Evolutionary conservation across 164 flowering plant genomes (phyloP).

Genomic region (Piper longum): DNA sequence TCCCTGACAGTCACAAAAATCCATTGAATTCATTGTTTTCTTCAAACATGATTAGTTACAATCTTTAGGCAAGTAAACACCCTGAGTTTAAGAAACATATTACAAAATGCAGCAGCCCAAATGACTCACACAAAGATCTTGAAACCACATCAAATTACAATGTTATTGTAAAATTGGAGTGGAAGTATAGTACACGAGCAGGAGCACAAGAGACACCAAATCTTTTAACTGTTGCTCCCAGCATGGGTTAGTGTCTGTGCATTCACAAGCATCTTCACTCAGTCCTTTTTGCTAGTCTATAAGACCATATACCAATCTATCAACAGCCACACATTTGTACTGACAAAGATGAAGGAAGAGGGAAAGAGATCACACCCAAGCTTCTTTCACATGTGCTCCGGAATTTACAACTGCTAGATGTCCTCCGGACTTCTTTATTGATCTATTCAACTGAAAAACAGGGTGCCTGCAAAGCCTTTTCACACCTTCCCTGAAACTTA

Average conservation of each 20-base stretch:
- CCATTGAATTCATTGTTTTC: too few species aligned
- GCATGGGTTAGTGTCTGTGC: background rate
- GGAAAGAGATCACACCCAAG: slow-evolving; percentile 19
- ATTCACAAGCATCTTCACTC: background rate
- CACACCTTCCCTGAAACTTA: slow-evolving; percentile 55
- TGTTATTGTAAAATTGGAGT: too few species aligned
- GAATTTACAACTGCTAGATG: slow-evolving; percentile 30
- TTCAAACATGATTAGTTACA: too few species aligned
- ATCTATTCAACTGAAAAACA: slow-evolving; percentile 55
- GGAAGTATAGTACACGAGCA: too few species aligned
- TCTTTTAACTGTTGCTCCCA: background rate
- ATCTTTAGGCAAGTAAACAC: too few species aligned
- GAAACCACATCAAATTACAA: background rate
- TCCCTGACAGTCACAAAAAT: too few species aligned
- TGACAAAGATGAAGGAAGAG: background rate
- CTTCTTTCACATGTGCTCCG: slow-evolving; percentile 29
- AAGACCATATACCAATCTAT: background rate
- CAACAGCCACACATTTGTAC: background rate
- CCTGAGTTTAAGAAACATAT: too few species aligned
- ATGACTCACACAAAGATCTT: background rate
- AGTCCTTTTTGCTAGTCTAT: background rate
- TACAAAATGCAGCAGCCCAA: background rate
- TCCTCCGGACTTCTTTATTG: slow-evolving; percentile 27
- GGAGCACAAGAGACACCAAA: background rate
- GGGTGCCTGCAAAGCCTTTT: slow-evolving; percentile 57